Evolutionary conservation across 352 stramenopile species (phyloP).

Genomic region (Globisporangium spiculum): DNA sequence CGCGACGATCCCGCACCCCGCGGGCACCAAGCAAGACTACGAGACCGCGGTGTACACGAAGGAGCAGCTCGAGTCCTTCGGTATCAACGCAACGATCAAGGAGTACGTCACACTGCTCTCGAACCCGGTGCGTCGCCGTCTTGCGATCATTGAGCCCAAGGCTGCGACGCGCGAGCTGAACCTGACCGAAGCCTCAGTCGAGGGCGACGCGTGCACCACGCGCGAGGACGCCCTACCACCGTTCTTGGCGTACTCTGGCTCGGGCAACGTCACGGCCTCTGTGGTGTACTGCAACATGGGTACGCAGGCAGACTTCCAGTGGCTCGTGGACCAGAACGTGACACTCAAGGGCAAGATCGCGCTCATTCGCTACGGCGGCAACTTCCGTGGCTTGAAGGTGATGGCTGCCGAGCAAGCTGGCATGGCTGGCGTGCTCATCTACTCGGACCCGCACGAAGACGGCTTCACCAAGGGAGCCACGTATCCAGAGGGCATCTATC

Average conservation of each 20-base stretch:
- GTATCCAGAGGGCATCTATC: conserved; percentile 83
- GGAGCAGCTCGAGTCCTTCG: conserved; percentile 30
- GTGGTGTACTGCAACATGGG: conserved; percentile 91
- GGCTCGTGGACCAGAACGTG: conserved; percentile 61
- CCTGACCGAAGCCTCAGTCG: conserved; percentile 54
- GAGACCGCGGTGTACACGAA: conserved; percentile 33
- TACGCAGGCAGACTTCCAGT: conserved; percentile 76
- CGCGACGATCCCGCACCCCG: conserved; percentile 2
- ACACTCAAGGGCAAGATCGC: conserved; percentile 80
- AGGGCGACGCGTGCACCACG: conserved; percentile 64
- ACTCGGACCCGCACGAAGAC: conserved; percentile 87
- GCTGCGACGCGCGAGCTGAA: conserved; percentile 32
- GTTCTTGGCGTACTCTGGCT: conserved; percentile 82
- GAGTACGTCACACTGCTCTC: conserved; percentile 50
- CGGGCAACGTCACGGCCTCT: conserved; percentile 61
- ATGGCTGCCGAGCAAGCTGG: conserved; percentile 80
- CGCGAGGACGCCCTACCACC: conserved; percentile 53
- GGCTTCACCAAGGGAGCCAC: conserved; percentile 57
- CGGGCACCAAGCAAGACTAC: conserved; percentile 28
- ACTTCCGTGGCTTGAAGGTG: conserved; percentile 77
- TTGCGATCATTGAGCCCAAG: conserved; percentile 47
- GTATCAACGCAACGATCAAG: conserved; percentile 26
- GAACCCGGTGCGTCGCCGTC: conserved; percentile 37
- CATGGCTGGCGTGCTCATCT: conserved; percentile 84
- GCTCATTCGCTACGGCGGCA: conserved; percentile 78